Conservation (phyloP, 768 basidiomycete species). For the Naganishia kalamii region DNA sequence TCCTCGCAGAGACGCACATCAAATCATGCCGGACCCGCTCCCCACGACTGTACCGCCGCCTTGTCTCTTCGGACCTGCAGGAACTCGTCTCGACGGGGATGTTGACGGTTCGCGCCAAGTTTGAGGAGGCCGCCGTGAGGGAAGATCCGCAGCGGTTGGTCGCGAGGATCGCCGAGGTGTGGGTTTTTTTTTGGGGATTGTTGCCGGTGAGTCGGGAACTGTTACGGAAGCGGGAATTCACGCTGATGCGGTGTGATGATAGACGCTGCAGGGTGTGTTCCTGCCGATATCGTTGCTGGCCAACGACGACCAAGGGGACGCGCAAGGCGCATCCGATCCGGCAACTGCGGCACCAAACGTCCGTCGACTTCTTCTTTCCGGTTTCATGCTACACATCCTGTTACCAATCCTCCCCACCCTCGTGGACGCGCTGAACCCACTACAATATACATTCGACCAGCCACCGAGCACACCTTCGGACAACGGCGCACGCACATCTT, state of each 20-base stretch:
- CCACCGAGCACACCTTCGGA: background rate
- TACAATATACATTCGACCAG: background rate
- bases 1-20: constrained; percentile 72
- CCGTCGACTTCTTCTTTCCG: constrained; percentile 40
- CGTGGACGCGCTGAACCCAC: constrained; percentile 19
- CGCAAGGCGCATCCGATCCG: constrained; percentile 31
- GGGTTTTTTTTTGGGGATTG: constrained; percentile 84
- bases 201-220: constrained; percentile 16
- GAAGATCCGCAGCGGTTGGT: constrained; percentile 57
- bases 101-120: constrained; percentile 82
- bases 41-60: constrained; percentile 45
- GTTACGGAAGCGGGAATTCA: background rate
- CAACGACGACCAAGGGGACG: background rate
- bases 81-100: constrained; percentile 82
- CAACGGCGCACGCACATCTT: background rate
- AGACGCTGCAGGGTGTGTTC: constrained; percentile 46
- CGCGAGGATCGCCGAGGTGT: constrained; percentile 71
- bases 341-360: constrained; percentile 26
- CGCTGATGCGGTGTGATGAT: background rate
- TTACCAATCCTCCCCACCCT: constrained; percentile 38
- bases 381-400: constrained; percentile 42
- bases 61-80: constrained; percentile 68
- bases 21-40: constrained; percentile 64
- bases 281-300: constrained; percentile 32
- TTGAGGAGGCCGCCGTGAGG: constrained; percentile 46